Conservation (phyloP, 1,284 basidiomycete species). For the Malassezia vespertilionis region DNA sequence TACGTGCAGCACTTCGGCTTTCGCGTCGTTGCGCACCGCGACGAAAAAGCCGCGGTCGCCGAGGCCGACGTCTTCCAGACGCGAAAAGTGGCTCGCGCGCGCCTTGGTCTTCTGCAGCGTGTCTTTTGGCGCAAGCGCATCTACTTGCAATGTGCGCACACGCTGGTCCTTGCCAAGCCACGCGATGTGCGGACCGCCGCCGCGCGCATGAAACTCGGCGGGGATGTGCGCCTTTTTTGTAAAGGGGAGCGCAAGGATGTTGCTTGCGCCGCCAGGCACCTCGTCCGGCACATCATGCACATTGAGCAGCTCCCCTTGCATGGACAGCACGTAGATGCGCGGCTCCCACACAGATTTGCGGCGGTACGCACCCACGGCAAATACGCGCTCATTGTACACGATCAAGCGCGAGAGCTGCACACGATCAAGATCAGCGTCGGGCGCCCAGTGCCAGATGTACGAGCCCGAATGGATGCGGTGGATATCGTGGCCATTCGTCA, state of each 20-base stretch:
- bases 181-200: slow-evolving; percentile 33
- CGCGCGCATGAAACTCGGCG: slow-evolving; percentile 7
- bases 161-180: slow-evolving; percentile 35
- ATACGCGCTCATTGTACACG: slow-evolving; percentile 21
- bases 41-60: slow-evolving; percentile 34
- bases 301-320: slow-evolving; percentile 22
- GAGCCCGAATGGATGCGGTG: neutral
- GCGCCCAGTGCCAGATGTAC: slow-evolving; percentile 8
- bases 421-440: neutral
- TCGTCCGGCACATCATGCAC: slow-evolving; percentile 22
- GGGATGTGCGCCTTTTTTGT: slow-evolving; percentile 22
- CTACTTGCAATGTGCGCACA: slow-evolving; percentile 26
- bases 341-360: neutral
- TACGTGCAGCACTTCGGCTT: slow-evolving; percentile 31
- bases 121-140: slow-evolving; percentile 16
- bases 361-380: slow-evolving; percentile 17
- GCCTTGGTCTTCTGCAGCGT: slow-evolving; percentile 24
- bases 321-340: slow-evolving; percentile 22
- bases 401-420: slow-evolving; percentile 19
- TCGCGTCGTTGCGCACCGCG: slow-evolving; percentile 24
- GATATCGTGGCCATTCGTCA: slow-evolving; percentile 1
- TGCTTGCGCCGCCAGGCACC: slow-evolving; percentile 17
- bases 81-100: slow-evolving; percentile 4
- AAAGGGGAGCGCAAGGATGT: slow-evolving; percentile 26
- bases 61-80: slow-evolving; percentile 30